Evolutionary conservation across 1,139 yeast genomes (phyloP).

Genomic region (Eremothecium gossypii): DNA sequence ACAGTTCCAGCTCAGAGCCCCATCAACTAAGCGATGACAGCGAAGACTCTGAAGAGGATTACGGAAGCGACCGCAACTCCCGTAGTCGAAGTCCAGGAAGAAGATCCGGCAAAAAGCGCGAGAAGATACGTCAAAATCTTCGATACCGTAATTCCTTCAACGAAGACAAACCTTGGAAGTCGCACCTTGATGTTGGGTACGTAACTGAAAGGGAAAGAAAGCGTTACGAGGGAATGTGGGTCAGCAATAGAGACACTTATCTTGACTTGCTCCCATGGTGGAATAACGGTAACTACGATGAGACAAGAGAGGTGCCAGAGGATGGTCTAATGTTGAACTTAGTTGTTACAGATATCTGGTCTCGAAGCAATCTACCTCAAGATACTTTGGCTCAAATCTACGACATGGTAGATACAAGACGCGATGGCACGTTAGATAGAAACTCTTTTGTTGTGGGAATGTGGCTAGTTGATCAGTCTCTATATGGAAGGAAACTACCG

Average conservation of each 20-base stretch:
- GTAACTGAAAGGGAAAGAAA: conserved; percentile 70
- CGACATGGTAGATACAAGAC: conserved; percentile 67
- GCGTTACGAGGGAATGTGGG: conserved; percentile 91
- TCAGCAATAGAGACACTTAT: conserved; percentile 67
- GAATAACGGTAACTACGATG: conserved; percentile 22
- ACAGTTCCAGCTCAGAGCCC: conserved; percentile 5
- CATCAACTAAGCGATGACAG: conserved; percentile 5
- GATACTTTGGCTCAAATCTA: conserved; percentile 62
- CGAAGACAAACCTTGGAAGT: conserved; percentile 94
- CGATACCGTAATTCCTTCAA: conserved; percentile 38
- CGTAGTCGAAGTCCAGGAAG: not conserved
- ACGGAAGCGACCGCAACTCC: conserved; percentile 3
- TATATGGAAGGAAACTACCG: conserved; percentile 90
- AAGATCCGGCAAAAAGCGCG: conserved; percentile 7
- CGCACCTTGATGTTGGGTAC: conserved; percentile 53
- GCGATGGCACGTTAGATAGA: conserved; percentile 69
- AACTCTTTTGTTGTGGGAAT: conserved; percentile 84
- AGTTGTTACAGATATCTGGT: conserved; percentile 75
- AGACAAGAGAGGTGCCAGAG: conserved; percentile 25
- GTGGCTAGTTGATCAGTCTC: conserved; percentile 93
- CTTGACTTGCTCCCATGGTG: conserved; percentile 34
- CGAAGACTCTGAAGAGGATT: conserved; percentile 4
- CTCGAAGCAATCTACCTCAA: conserved; percentile 59
- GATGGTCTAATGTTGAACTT: conserved; percentile 36
- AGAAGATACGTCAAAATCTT: conserved; percentile 4